A percentile compares a stretch with the other conserved stretches of the same genome.
Conservation (phyloP, 2,329 filamentous ascomycete species). For the Exophiala lecanii-corni region DNA sequence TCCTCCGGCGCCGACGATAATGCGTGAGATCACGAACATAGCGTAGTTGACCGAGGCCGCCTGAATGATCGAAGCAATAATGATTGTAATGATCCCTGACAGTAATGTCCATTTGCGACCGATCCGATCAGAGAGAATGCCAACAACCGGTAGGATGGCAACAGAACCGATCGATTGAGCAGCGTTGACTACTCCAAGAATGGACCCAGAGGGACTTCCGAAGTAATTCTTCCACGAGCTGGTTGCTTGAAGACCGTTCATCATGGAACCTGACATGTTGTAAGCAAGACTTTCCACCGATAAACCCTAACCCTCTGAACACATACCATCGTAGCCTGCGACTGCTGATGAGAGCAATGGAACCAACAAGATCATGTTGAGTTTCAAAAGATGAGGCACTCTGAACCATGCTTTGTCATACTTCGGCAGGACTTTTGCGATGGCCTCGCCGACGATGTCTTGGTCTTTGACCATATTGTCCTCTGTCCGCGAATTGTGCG, state of each 20-base stretch:
- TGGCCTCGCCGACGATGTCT: slow-evolving; percentile 29
- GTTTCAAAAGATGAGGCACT: slow-evolving; percentile 38
- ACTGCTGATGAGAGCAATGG: slow-evolving; percentile 42
- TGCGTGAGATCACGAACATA: slow-evolving; percentile 56
- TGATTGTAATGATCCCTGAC: slow-evolving; percentile 44
- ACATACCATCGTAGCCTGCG: slow-evolving; percentile 43
- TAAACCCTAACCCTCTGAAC: not conserved
- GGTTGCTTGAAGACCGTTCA: too few relatives aligned
- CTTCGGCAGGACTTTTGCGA: slow-evolving; percentile 37
- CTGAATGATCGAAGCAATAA: slow-evolving; percentile 37
- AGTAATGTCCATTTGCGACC: slow-evolving; percentile 45
- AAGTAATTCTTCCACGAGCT: slow-evolving; percentile 27
- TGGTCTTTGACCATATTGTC: slow-evolving; percentile 23
- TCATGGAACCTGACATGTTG: too few relatives aligned
- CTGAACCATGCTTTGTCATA: slow-evolving; percentile 41
- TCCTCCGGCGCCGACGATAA: slow-evolving; percentile 60
- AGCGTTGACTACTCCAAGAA: slow-evolving; percentile 43
- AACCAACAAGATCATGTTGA: slow-evolving; percentile 43
- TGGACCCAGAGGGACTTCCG: slow-evolving; percentile 33
- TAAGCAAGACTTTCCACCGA: not conserved
- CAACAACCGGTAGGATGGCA: slow-evolving; percentile 41
- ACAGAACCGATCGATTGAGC: slow-evolving; percentile 54
- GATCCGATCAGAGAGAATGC: slow-evolving; percentile 44
- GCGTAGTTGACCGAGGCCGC: slow-evolving; percentile 25
- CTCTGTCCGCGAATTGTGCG: not conserved